Base-by-base conservation (phyloP, 208 protist species). In the Trypanosoma platydactyli region DNA sequence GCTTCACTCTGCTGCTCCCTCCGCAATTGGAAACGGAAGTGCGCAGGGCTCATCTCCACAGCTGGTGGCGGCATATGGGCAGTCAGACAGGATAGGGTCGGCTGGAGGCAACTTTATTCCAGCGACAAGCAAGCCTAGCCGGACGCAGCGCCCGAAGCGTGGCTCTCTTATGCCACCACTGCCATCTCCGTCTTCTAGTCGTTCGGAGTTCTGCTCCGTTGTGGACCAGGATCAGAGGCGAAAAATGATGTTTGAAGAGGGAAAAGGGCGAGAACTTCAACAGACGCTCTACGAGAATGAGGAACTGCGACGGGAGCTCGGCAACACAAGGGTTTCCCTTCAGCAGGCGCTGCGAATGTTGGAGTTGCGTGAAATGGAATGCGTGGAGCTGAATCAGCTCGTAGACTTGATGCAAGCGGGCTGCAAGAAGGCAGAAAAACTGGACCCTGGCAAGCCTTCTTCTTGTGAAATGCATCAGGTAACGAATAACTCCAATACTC, bases 331-430 rank as follows among this genome's bases (percentile, higher is more conserved):
- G n/a, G 29, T 51, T n/a, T 51, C 51, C 18, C 63, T 76, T 5
- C 38, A 64, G 1, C 16, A 41, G 22, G 74, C 64, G 27, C 49
- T 67, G 11, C 73, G 75, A 53, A 56, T 16, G 44, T 22, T 56
- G 30, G 52, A 68, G 49, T 6, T 64, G 56, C 56, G 69, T n/a
- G 71, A 84, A 57, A 60, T 62, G 53, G 83, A 85, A 51, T 85
- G 77, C 42, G 56, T 53, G n/a, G 73, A 82, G 41, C 63, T 89
- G 51, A 69, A 81, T 55, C 53, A 63, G 2, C 46, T 89, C 46
- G 79, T 81, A 25, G 70, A 74, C 40, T 49, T 42, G 3, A 33
- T 89, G 49, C 79, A 75, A 42, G 52, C 33, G 12, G 54, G 80
- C 38, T 60, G 80, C 12, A 33, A 60, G 16, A 56, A 66, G 6